phyloP scores from a whole-genome alignment of 108 stramenopile species.

The Pseudonitzschia delicatissima region DNA sequence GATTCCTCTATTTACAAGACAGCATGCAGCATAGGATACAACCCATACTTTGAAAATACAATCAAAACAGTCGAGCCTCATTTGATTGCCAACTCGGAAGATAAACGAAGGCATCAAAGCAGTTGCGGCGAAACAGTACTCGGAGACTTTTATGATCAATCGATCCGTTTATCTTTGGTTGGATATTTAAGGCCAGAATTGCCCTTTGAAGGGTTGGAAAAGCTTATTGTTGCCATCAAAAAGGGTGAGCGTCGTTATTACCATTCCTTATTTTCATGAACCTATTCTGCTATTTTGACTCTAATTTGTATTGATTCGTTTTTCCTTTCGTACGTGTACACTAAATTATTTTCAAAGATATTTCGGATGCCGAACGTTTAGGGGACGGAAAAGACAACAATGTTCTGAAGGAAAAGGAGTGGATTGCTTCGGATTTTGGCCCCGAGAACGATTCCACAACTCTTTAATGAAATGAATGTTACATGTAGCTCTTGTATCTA shows the following conservation, averaged over 20 bases:
- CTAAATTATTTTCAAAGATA: constrained; percentile 13
- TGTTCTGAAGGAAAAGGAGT: constrained; percentile 34
- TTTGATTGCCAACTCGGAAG: constrained; percentile 55
- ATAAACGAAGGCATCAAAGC: constrained; percentile 44
- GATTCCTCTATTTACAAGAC: constrained; percentile 26
- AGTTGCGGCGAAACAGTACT: constrained; percentile 73
- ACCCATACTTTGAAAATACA: constrained; percentile 84
- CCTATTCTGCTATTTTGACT: not conserved
- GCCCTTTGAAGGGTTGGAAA: constrained; percentile 85
- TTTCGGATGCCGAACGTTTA: constrained; percentile 40
- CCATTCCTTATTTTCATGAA: not conserved
- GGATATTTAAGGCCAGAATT: constrained; percentile 84
- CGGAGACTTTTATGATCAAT: constrained; percentile 80
- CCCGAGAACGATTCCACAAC: not conserved
- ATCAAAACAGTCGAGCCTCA: constrained; percentile 83
- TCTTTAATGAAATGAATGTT: not conserved
- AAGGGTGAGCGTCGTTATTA: constrained; percentile 37
- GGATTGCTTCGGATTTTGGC: constrained; percentile 40
- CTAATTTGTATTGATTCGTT: not conserved
- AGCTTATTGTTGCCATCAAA: constrained; percentile 81
- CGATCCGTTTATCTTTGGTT: constrained; percentile 68
- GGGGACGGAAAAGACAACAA: constrained; percentile 28
- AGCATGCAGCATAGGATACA: constrained; percentile 78
- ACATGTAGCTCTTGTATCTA: no score
- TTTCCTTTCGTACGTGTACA: not conserved